Percentiles rank a stretch among this genome's conserved stretches.
Conservation (phyloP, 192 early-diverging fungal genomes). For the Coemansia furcata region DNA sequence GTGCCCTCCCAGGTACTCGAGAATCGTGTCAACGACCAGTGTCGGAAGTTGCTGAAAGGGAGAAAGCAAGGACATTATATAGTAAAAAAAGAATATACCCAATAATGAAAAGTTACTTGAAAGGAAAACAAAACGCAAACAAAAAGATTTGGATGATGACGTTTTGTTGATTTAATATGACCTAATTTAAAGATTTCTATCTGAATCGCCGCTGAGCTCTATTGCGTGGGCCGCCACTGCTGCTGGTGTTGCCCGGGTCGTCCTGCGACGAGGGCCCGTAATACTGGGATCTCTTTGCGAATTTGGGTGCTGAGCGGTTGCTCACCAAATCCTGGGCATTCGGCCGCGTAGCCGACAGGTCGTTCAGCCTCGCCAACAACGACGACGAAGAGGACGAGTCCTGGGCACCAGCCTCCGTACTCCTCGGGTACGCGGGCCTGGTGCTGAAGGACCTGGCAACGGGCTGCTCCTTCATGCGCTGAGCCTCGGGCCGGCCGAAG, state of each 20-base stretch:
- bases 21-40: not conserved
- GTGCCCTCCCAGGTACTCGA: not conserved
- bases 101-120: not conserved
- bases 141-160: not conserved
- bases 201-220: slow-evolving; percentile 12
- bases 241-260: not conserved
- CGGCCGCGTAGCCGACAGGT: slow-evolving; percentile 19
- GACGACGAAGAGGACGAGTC: slow-evolving; percentile 11
- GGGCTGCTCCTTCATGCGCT: not conserved
- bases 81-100: not conserved
- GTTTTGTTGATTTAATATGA: not conserved
- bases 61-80: not conserved
- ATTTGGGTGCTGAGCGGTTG: slow-evolving; percentile 40
- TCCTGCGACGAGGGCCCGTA: slow-evolving; percentile 19
- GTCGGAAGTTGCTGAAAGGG: not conserved
- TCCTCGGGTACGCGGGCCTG: not conserved
- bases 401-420: not conserved
- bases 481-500: too few species aligned
- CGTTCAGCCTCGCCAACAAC: slow-evolving; percentile 27
- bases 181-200: not conserved
- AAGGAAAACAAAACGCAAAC: not conserved
- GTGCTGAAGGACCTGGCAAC: not conserved
- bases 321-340: slow-evolving; percentile 40
- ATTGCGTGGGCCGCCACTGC: not conserved
- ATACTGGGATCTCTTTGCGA: slow-evolving; percentile 47